A percentile compares a stretch with the other conserved stretches of the same genome.
phyloP scores from a whole-genome alignment of 495 filamentous ascomycete genomes.

The Halenospora varia region DNA sequence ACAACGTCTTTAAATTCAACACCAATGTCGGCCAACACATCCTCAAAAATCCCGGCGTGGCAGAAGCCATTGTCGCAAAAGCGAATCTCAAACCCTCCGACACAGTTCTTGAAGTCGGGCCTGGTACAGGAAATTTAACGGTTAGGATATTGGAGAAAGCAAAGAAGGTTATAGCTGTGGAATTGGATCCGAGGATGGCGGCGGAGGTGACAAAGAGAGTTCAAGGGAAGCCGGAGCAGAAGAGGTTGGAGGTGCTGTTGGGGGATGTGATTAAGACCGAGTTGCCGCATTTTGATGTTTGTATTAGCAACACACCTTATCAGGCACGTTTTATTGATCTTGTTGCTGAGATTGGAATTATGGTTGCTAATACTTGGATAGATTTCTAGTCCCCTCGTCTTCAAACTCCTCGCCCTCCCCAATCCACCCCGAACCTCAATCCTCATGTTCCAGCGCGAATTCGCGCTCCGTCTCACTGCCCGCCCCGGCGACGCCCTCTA shows the following conservation, averaged over 20 bases:
- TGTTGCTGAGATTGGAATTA: neutral
- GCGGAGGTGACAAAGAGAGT: conserved; percentile 94
- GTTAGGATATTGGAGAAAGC: conserved; percentile 83
- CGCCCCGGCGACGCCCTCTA: conserved; percentile 80
- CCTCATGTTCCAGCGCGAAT: conserved; percentile 87
- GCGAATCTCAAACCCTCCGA: conserved; percentile 87
- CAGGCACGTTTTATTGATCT: conserved; percentile 40
- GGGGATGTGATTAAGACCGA: conserved; percentile 93
- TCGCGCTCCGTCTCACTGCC: conserved; percentile 72
- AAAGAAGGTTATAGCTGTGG: conserved; percentile 83
- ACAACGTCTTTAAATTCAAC: conserved; percentile 83
- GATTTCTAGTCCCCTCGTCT: conserved; percentile 86
- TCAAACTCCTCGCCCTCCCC: conserved; percentile 77
- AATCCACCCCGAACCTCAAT: conserved; percentile 73
- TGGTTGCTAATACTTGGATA: conserved; percentile 29
- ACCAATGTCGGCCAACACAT: conserved; percentile 88
- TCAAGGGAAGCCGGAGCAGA: conserved; percentile 76
- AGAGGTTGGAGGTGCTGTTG: conserved; percentile 76
- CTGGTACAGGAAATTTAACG: conserved; percentile 84
- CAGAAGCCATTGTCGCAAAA: conserved; percentile 80
- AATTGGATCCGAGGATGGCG: conserved; percentile 95
- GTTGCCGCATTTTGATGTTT: conserved; percentile 83
- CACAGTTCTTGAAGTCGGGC: conserved; percentile 48
- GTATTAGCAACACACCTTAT: conserved; percentile 93
- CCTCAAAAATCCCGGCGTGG: conserved; percentile 91